Evolutionary conservation across 176 grass and related monocot genomes (phyloP).

Genomic region (Aegilops umbellulata): DNA sequence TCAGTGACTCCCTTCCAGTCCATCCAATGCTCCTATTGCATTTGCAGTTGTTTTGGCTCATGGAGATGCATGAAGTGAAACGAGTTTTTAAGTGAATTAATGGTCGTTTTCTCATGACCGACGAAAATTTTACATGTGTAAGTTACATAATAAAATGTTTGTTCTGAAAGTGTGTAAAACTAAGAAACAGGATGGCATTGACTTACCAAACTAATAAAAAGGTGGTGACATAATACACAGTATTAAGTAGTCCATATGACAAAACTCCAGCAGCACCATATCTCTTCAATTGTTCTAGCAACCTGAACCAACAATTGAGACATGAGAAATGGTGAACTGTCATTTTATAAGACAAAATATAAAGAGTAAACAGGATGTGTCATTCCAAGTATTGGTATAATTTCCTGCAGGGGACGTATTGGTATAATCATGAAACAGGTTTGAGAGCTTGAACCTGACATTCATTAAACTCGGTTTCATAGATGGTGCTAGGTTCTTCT

Average conservation of each 20-base stretch:
- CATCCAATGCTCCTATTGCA: background rate
- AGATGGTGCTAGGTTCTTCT: background rate
- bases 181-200: background rate
- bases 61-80: background rate
- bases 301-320: slow-evolving; percentile 27
- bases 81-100: background rate
- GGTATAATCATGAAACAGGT: background rate
- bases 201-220: slow-evolving; percentile 94
- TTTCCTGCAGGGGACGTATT: background rate
- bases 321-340: background rate
- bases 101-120: background rate
- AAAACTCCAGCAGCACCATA: slow-evolving; percentile 90
- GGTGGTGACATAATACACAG: slow-evolving; percentile 75
- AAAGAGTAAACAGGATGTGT: background rate
- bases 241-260: slow-evolving; percentile 95
- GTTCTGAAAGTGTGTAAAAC: background rate
- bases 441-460: background rate
- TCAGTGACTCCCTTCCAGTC: background rate
- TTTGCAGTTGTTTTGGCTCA: background rate
- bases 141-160: slow-evolving; percentile 1
- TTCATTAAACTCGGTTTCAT: background rate
- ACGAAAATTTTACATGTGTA: background rate
- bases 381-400: background rate
- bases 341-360: background rate
- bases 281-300: slow-evolving; percentile 77